Conservation (phyloP, 2,329 filamentous ascomycete genomes). For the Drechslerella coelobrocha region DNA sequence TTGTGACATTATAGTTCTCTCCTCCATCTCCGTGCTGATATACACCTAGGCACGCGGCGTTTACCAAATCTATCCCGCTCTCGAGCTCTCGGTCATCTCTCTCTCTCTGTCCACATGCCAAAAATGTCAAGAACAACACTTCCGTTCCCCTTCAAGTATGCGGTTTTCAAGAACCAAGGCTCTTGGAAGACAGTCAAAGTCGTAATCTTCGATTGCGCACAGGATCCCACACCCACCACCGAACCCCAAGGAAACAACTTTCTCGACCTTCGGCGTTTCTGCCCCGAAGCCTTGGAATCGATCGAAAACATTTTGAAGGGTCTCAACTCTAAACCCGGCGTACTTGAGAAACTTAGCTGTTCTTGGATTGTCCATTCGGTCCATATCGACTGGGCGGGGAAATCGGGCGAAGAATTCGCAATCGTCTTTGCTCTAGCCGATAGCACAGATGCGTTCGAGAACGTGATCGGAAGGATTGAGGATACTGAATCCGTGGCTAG, state of each 20-base stretch:
- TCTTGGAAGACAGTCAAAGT: not conserved
- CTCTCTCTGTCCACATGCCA: too few relatives aligned
- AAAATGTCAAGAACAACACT: not conserved
- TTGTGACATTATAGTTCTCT: too few relatives aligned
- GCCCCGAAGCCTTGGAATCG: not conserved
- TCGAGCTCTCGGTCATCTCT: too few relatives aligned
- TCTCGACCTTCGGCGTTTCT: slow-evolving; percentile 6
- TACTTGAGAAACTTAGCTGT: not conserved
- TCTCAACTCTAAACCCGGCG: not conserved
- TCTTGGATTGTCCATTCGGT: slow-evolving; percentile 23
- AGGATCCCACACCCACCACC: slow-evolving; percentile 3
- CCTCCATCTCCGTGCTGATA: too few relatives aligned
- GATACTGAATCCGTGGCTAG: too few relatives aligned
- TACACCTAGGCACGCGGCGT: too few relatives aligned
- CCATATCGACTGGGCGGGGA: slow-evolving; percentile 7
- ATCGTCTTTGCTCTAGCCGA: slow-evolving; percentile 18
- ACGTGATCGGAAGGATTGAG: not conserved
- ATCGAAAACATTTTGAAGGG: not conserved
- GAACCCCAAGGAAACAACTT: not conserved
- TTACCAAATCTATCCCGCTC: too few relatives aligned
- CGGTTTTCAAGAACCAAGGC: slow-evolving; percentile 10
- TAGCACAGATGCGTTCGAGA: not conserved
- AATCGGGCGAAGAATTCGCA: not conserved
- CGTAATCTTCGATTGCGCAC: slow-evolving; percentile 8
- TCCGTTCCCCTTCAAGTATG: slow-evolving; percentile 28